A percentile compares a stretch with the other conserved stretches of the same genome.
Evolutionary conservation across 306 rosid genomes (phyloP).

Genomic region (Gynostemma pentaphyllum): DNA sequence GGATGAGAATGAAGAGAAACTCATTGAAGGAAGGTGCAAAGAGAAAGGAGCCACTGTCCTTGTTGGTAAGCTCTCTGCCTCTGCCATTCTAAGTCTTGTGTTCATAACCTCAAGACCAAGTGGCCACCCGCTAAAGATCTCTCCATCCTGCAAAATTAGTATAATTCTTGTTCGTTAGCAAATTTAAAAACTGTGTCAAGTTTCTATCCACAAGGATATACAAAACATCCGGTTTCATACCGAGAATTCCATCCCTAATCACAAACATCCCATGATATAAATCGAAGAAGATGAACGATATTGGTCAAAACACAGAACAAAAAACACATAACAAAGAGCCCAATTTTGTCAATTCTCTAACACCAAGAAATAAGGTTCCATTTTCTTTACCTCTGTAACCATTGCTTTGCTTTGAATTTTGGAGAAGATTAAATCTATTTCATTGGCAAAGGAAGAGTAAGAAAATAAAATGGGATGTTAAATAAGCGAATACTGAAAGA

Average conservation of each 20-base stretch:
- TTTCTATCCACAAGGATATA: too few relatives aligned
- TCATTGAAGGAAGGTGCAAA: slow-evolving; percentile 34
- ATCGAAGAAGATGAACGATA: too few relatives aligned
- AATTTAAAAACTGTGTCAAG: neutral
- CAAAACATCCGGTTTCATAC: too few relatives aligned
- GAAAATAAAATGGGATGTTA: neutral
- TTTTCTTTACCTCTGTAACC: slow-evolving; percentile 39
- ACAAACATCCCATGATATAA: too few relatives aligned
- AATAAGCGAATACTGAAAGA: neutral
- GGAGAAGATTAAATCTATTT: neutral
- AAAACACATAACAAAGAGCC: neutral
- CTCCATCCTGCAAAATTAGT: slow-evolving; percentile 31
- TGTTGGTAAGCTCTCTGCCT: slow-evolving; percentile 19
- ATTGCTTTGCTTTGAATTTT: slow-evolving; percentile 15
- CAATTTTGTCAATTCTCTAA: neutral
- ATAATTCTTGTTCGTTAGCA: too few relatives aligned
- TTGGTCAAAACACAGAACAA: too few relatives aligned
- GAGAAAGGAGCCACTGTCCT: slow-evolving; percentile 20
- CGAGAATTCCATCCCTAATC: too few relatives aligned
- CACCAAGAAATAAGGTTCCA: neutral
- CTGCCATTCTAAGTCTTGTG: slow-evolving; percentile 38
- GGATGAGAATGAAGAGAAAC: slow-evolving; percentile 75
- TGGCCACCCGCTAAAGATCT: slow-evolving; percentile 64
- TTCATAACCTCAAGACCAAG: slow-evolving; percentile 44
- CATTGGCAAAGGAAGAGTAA: neutral